A percentile compares a stretch with the other conserved stretches of the same genome.
Conservation (phyloP, 148 eudicot genomes). For the Hydrangea macrophylla region DNA sequence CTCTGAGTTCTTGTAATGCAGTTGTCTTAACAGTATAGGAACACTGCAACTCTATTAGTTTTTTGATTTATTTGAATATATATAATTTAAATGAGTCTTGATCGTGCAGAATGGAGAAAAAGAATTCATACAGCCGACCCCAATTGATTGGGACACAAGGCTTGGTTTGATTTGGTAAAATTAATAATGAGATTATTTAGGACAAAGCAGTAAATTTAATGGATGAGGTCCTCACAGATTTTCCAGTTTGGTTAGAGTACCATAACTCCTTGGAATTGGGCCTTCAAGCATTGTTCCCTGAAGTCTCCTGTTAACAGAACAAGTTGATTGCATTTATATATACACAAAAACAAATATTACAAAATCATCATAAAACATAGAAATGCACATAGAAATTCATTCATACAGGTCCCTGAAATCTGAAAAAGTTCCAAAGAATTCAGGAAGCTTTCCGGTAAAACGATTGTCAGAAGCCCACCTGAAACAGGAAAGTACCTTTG, state of each 20-base stretch:
- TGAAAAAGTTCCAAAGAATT: constrained; percentile 31
- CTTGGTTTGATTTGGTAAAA: too few species aligned
- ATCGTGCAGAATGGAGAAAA: too few species aligned
- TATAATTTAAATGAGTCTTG: too few species aligned
- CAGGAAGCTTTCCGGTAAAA: constrained; percentile 37
- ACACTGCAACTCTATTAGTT: too few species aligned
- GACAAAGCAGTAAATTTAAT: not conserved
- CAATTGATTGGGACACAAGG: too few species aligned
- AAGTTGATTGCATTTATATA: not conserved
- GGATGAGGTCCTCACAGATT: constrained; percentile 25
- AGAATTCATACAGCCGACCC: too few species aligned
- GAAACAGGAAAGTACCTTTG: not conserved
- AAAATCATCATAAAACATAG: not conserved
- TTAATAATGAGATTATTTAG: too few species aligned
- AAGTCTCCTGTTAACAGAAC: constrained; percentile 30
- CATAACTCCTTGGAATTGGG: constrained; percentile 35
- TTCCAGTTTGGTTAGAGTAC: constrained; percentile 32
- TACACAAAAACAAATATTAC: not conserved
- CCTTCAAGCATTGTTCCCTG: constrained; percentile 41
- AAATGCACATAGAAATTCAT: not conserved
- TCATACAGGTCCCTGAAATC: constrained; percentile 30
- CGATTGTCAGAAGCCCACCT: constrained; percentile 49
- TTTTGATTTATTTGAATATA: too few species aligned
- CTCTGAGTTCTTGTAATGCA: too few species aligned
- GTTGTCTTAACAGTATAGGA: too few species aligned